Evolutionary conservation across 179 eudicot genomes (phyloP).

Genomic region (Gypsophila paniculata): DNA sequence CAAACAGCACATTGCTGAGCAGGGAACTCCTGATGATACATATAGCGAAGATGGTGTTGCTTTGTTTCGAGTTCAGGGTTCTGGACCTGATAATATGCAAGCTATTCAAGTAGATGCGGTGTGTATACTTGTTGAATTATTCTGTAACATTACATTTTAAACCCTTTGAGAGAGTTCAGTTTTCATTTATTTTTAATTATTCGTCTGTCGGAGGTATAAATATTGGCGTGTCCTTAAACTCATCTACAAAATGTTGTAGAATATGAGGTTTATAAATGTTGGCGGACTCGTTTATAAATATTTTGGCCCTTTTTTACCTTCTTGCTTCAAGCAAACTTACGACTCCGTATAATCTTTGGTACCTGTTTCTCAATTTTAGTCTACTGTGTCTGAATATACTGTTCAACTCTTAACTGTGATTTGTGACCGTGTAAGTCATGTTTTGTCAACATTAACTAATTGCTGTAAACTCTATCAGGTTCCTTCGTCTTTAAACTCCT

Average conservation of each 20-base stretch:
- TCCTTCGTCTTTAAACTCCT: constrained; percentile 80
- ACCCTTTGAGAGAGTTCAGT: background rate
- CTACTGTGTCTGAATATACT: background rate
- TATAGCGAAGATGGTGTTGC: constrained; percentile 75
- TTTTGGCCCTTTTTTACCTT: background rate
- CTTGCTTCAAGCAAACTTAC: background rate
- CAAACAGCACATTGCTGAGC: constrained; percentile 64
- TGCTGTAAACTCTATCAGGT: constrained; percentile 47
- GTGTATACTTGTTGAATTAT: constrained; percentile 24
- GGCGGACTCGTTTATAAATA: background rate
- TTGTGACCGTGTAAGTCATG: background rate
- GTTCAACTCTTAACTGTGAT: background rate
- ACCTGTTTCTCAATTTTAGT: background rate
- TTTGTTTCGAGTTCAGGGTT: constrained; percentile 86
- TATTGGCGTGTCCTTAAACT: too few relatives aligned
- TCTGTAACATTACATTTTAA: too few relatives aligned
- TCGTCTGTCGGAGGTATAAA: background rate
- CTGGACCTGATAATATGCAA: constrained; percentile 98
- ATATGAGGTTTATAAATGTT: too few relatives aligned
- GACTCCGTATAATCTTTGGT: background rate
- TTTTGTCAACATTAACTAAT: constrained; percentile 17
- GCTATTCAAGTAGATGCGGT: constrained; percentile 97
- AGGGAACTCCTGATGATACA: constrained; percentile 66
- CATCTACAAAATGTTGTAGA: too few relatives aligned
- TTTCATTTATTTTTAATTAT: background rate